Evolutionary conservation across 257 asterid genomes (phyloP).

Genomic region (Solanum chmielewskii): DNA sequence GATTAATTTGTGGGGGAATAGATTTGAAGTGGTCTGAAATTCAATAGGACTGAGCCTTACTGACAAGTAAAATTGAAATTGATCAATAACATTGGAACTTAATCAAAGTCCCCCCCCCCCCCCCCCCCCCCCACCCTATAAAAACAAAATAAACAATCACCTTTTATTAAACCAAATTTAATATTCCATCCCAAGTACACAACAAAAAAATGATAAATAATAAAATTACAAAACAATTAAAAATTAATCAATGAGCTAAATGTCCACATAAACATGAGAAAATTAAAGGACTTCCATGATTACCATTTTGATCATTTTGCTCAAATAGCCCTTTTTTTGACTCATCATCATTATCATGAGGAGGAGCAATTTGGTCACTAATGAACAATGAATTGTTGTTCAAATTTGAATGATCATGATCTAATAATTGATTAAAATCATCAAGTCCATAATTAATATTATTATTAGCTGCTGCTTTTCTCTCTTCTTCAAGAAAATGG

Average conservation of each 20-base stretch:
- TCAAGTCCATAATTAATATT: slow-evolving; percentile 16
- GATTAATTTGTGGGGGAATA: no score
- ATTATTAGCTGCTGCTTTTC: slow-evolving; percentile 17
- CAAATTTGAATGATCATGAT: not conserved
- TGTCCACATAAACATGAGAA: slow-evolving; percentile 53
- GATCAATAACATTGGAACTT: no score
- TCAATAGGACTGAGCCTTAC: no score
- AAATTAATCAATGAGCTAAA: slow-evolving; percentile 15
- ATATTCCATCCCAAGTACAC: not conserved
- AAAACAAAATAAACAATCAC: not conserved
- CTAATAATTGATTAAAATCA: slow-evolving; percentile 24
- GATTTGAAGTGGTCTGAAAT: no score
- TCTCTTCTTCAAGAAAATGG: slow-evolving; percentile 62
- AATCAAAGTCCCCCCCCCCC: no score
- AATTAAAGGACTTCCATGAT: slow-evolving; percentile 33
- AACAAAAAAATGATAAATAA: not conserved
- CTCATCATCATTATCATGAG: slow-evolving; percentile 7
- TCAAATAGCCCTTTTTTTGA: slow-evolving; percentile 27
- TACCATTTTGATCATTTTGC: not conserved
- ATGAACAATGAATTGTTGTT: slow-evolving; percentile 18
- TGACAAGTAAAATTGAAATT: no score
- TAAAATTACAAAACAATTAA: not conserved
- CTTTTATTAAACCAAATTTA: not conserved
- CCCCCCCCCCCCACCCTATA: no score
- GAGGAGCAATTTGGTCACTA: slow-evolving; percentile 38